These are phyloP conservation scores for Chara braunii DNA, from an alignment of 139 green algal genomes.

Conservation along the genomic window DNA sequence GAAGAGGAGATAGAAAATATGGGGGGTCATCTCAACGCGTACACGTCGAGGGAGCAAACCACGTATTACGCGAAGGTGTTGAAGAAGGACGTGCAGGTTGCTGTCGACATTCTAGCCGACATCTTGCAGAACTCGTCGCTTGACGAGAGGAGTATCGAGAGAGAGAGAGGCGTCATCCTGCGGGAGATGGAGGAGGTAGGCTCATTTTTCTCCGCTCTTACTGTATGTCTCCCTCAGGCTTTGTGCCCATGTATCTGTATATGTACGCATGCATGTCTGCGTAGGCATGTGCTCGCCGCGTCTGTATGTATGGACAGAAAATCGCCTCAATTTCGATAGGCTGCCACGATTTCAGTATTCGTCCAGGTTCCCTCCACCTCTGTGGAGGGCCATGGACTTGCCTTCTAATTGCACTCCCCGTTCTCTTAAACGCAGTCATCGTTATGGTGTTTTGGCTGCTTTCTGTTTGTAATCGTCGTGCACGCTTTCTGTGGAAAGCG, in stretches of 20 bases:
- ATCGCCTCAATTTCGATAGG: too few relatives aligned
- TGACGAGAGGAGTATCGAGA: constrained; percentile 73
- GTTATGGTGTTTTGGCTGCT: too few relatives aligned
- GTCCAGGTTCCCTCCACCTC: too few relatives aligned
- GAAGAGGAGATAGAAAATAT: constrained; percentile 98
- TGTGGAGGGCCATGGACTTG: too few relatives aligned
- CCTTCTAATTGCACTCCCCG: not conserved
- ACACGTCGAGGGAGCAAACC: constrained; percentile 93
- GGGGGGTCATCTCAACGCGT: constrained; percentile 95
- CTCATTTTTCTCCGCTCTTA: not conserved
- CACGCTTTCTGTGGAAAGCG: too few relatives aligned
- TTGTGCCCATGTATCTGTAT: too few relatives aligned
- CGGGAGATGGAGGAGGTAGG: constrained; percentile 91
- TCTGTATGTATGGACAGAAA: too few relatives aligned
- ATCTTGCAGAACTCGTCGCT: constrained; percentile 92
- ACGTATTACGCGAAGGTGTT: constrained; percentile 86
- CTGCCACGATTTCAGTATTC: too few relatives aligned
- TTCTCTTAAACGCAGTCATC: not conserved
- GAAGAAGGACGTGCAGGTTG: constrained; percentile 77
- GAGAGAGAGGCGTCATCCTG: constrained; percentile 90
- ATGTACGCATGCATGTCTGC: too few relatives aligned
- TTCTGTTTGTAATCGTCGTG: too few relatives aligned
- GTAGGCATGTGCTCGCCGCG: too few relatives aligned
- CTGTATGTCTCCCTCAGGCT: too few relatives aligned
- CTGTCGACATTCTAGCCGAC: constrained; percentile 88